Percentiles rank a stretch among this genome's conserved stretches.
These are phyloP conservation scores for Wallacemonas sp. DNA, from an alignment of 208 protist genomes.

Conservation along the genomic window DNA sequence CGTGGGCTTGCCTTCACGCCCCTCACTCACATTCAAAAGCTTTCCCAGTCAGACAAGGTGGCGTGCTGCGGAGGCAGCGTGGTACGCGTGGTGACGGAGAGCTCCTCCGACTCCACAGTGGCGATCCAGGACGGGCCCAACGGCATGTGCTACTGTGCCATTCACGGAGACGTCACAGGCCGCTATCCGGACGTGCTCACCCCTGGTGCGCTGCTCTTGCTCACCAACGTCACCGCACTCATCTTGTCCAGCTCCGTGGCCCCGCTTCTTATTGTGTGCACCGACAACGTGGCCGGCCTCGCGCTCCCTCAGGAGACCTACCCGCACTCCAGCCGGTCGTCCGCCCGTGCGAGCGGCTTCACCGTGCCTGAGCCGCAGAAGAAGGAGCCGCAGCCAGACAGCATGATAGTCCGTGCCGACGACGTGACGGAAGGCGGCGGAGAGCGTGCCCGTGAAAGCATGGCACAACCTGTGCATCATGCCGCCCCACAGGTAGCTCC, in stretches of 20 bases:
- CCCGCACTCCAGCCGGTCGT: not conserved
- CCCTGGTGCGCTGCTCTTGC: conserved; percentile 64
- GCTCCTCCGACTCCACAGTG: conserved; percentile 77
- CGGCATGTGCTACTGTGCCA: conserved; percentile 60
- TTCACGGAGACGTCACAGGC: conserved; percentile 75
- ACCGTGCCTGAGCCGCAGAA: conserved; percentile 5
- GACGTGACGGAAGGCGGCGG: no score
- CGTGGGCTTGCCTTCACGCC: conserved; percentile 49
- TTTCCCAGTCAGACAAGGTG: conserved; percentile 60
- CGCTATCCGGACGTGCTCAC: conserved; percentile 76
- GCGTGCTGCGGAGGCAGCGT: conserved; percentile 80
- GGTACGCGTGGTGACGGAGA: conserved; percentile 70
- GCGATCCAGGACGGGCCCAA: conserved; percentile 61
- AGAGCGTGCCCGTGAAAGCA: no score
- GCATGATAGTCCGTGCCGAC: no score
- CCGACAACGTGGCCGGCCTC: conserved; percentile 74
- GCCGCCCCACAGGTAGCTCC: no score
- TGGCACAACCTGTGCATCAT: no score
- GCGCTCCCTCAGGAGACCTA: conserved; percentile 60
- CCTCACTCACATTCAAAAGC: conserved; percentile 34
- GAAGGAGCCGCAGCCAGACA: not conserved
- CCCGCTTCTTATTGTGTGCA: conserved; percentile 74
- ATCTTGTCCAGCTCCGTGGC: conserved; percentile 53
- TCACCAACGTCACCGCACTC: conserved; percentile 68
- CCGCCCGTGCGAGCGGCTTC: conserved; percentile 5